Evolutionary conservation across 2,329 filamentous ascomycete species (phyloP), one percentile per base, ranked within the genome.

Genomic region (Fonsecaea monophora): DNA sequence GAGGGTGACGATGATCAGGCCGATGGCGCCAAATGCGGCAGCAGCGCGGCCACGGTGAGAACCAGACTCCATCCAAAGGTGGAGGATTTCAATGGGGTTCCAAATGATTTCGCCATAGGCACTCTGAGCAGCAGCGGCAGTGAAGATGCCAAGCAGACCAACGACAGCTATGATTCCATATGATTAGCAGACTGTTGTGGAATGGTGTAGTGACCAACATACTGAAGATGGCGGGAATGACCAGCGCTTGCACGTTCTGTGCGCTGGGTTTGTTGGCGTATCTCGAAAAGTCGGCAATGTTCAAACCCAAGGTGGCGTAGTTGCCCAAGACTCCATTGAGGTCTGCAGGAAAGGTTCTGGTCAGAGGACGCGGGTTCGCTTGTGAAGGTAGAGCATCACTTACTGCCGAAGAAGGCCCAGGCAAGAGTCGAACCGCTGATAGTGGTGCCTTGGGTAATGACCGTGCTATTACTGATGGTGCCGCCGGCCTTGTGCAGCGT

Each of bases 1-100:
- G 4, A 88, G 76, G 32, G 67, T 70, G 42, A 70, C 69, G 37
- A 71, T 70, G 62, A 70, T 70, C 77, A 85, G 86, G 7, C 80
- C 80, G 4, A 84, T 78, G 0, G 82, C 85, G 12, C 78, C 84
- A 71, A 88, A 85, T 71, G 84, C 84, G n/a, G 76, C 75, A 1
- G 83, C 85, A 40, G 67, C 69, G 5, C 69, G 65, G 21, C 68
- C 68, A 62, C 66, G 61, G 34, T 55, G 50, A 25, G 66, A 70
- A 13, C 70, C 68, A n/a, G 60, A 60, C 30, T 57, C 30, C 55
- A 60, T 56, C 68, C 68, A 70, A n/a, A 60, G 64, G 45, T 56
- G 30, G 56, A 71, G 37, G 53, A 70, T 70, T 50, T 66, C 68
- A 38, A 68, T 71, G 3, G 67, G 67, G 63, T 71, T 71, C 69